A percentile compares a stretch with the other conserved stretches of the same genome.
Conservation (phyloP, 768 basidiomycete species). For the Tricholoma saponaceum region DNA sequence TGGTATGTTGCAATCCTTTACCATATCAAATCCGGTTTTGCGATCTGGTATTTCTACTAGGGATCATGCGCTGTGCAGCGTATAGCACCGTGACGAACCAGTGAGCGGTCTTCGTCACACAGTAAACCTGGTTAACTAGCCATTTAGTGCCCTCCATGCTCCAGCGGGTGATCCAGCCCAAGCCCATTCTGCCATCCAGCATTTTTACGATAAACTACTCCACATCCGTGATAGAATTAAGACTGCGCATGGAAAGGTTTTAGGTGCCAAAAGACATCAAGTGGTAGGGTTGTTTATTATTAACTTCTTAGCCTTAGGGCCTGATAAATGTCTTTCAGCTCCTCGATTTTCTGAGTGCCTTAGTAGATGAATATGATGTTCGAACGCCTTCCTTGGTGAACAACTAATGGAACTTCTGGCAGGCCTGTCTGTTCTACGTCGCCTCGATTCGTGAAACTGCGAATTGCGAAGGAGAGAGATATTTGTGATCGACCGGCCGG, state of each 20-base stretch:
- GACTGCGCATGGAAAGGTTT: constrained; percentile 61
- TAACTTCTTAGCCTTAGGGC: neutral
- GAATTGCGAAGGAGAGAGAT: neutral
- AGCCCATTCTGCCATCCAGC: constrained; percentile 59
- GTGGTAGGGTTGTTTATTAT: constrained; percentile 38
- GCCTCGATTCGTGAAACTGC: neutral
- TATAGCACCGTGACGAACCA: constrained; percentile 53
- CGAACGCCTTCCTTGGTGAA: neutral
- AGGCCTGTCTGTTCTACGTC: neutral
- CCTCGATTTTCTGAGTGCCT: constrained; percentile 11
- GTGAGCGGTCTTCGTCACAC: constrained; percentile 21
- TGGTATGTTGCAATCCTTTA: constrained; percentile 34
- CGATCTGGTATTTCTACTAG: constrained; percentile 19
- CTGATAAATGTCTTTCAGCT: constrained; percentile 4
- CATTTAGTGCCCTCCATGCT: constrained; percentile 38
- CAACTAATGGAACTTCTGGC: neutral
- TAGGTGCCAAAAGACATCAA: constrained; percentile 71
- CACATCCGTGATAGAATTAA: constrained; percentile 73
- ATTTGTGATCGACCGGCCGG: neutral
- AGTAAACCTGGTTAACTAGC: neutral
- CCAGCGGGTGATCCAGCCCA: constrained; percentile 43
- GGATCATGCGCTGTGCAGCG: constrained; percentile 67
- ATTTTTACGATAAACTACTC: constrained; percentile 85
- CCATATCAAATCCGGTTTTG: neutral
- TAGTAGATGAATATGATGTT: constrained; percentile 12